Base-by-base conservation (phyloP, 2,329 filamentous ascomycete genomes). In the Claviceps pazoutovae region DNA sequence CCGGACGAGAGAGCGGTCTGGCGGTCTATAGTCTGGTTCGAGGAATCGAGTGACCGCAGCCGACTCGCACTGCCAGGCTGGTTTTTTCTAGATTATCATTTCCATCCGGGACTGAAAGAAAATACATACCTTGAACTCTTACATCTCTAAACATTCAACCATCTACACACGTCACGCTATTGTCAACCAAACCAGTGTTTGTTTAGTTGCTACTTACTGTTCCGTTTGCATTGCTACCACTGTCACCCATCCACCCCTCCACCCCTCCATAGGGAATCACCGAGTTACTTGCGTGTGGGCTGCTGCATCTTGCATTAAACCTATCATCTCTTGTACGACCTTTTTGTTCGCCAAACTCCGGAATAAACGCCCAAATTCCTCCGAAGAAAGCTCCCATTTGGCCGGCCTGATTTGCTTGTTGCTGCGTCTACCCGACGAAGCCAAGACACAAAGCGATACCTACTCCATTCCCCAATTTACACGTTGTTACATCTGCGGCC, bases 381-480 rank as follows among this genome's bases (percentile, higher is more conserved):
- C 48, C 54, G 43, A 54, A 30, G 36, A 43, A 16, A 34, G 30
- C 9, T 46, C 48, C 42, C 41, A 37, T 48, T 54, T 49, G 53
- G 43, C 49, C 46, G 49, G 41, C 57, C 60, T 56, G 30, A 44
- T 9, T 26, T 42, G 16, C 19, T 21, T 45, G 16, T 41, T 39
- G 46, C 61, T 65, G 64, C 62, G 61, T 59, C 61, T 62, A 61
- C 60, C 60, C 62, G 58, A 63, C 46, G 58, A 58, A 59, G 58
- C 63, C 64, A 63, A 67, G 59, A 21, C 57, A 54, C 55, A 55
- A 55, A 34, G 30, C 57, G 39, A 46, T 50, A 60, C 54, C 44
- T 17, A 37, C 26, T 45, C 14, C n/a, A 16, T 13, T 26, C 5
- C 39, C 39, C 48, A 44, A 48, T 42, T 42, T 46, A 23, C 48